Evolutionary conservation across 192 early-diverging fungal species (phyloP), one percentile per base, ranked within the genome.

Genomic region (Coemansia pectinata): DNA sequence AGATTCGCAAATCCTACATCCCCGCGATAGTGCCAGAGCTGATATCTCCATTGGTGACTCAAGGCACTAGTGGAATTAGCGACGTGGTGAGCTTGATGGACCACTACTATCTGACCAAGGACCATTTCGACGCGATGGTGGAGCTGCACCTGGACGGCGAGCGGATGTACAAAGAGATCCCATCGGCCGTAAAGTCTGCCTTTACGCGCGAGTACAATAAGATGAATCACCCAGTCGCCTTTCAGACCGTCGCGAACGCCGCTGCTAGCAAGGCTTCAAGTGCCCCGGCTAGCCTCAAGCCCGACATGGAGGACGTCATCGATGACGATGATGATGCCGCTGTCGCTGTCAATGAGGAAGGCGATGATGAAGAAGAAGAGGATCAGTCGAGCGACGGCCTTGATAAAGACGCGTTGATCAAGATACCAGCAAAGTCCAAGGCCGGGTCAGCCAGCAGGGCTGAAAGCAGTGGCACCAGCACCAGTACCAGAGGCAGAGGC

Each of bases 51-150:
- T 61, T 85, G 38, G 57, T 50, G 60, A 63, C 63, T 41, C 63
- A 79, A 52, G 72, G 76, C 34, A 58, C 79, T 72, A 88, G 85
- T 8, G 91, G 88, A 0, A 88, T 94, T 39, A 74, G 79, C 5
- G 81, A 88, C 8, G 90, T 95, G n/a, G 91, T 98, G 31, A 67
- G 90, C 9, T 73, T 86, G 6, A 95, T 99, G 95, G 96, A 99
- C 69, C 87, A 89, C 14, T 99, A 99, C 79, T 95, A 91, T 63
- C 77, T 99, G 58, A 91, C 78, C 68, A 90, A 90, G 70, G 96
- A 98, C 41, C 90, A 95, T 71, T 90, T 90, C 78, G 96, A 98
- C n/a, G 73, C 89, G 0, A 86, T 99, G 53, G 59, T 93, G 76
- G 95, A 96, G 69, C 71, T 99, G 44, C 89, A 90, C 10, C 52